Conservation (phyloP, 2,329 filamentous ascomycete genomes). For the Zymoseptoria tritici region DNA sequence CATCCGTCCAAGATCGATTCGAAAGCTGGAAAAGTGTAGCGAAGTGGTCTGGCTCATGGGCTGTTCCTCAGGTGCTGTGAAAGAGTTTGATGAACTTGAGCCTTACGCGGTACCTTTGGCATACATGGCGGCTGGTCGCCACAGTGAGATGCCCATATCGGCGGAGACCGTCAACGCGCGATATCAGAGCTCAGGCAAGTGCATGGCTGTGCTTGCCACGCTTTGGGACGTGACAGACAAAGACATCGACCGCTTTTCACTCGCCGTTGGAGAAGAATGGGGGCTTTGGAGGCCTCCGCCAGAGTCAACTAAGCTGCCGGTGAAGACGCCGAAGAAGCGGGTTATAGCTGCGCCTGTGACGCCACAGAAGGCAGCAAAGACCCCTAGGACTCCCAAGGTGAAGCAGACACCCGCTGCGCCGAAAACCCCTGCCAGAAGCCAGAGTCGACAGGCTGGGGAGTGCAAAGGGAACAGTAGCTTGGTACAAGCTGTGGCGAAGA, state of each 20-base stretch:
- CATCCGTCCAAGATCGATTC: constrained; percentile 75
- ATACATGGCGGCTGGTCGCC: constrained; percentile 76
- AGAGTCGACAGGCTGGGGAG: constrained; percentile 28
- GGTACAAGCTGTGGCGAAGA: constrained; percentile 72
- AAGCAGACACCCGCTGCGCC: constrained; percentile 25
- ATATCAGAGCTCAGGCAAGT: constrained; percentile 10
- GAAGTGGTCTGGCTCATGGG: constrained; percentile 75
- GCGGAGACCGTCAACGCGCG: neutral
- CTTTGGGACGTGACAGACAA: constrained; percentile 98
- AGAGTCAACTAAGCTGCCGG: constrained; percentile 13
- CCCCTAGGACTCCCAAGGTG: constrained; percentile 29
- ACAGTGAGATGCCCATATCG: neutral
- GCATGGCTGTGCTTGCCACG: constrained; percentile 75
- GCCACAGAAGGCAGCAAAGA: constrained; percentile 25
- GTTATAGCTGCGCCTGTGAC: constrained; percentile 19
- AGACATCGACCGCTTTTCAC: constrained; percentile 90
- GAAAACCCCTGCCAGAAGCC: constrained; percentile 23
- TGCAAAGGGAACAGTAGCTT: constrained; percentile 41
- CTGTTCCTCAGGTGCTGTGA: constrained; percentile 77
- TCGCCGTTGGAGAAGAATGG: constrained; percentile 75
- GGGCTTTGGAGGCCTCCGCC: constrained; percentile 50
- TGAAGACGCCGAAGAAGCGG: constrained; percentile 25
- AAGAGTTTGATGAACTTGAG: constrained; percentile 79
- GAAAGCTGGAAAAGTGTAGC: constrained; percentile 49
- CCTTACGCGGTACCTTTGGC: constrained; percentile 84